These are phyloP conservation scores for Magnolia officinalis DNA, from an alignment of 164 flowering plant genomes.

Conservation along the genomic window DNA sequence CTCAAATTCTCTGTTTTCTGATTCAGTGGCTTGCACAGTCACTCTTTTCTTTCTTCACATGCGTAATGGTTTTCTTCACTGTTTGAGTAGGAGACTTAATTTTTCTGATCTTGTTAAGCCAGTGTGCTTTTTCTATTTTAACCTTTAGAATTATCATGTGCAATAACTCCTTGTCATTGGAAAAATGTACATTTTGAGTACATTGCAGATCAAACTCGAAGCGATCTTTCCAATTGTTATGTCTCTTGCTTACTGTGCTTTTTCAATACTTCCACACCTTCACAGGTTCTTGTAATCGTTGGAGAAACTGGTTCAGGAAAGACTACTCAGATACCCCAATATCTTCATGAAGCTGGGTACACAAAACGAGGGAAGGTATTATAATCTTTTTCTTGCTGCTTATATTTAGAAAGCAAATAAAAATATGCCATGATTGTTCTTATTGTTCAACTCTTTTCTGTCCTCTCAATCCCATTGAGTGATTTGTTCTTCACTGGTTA, in stretches of 20 bases:
- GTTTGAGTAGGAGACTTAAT: not conserved
- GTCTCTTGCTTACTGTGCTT: not conserved
- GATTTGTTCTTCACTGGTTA: not conserved
- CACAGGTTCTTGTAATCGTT: slow-evolving; percentile 84
- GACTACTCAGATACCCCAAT: slow-evolving; percentile 97
- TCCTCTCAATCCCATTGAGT: not conserved
- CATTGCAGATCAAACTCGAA: not conserved
- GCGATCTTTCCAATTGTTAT: not conserved
- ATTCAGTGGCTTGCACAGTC: not conserved
- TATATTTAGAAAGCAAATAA: not conserved
- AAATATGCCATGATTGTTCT: not conserved
- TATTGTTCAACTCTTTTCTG: not conserved
- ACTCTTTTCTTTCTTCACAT: not conserved
- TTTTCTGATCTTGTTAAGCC: not conserved
- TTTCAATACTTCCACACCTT: not conserved
- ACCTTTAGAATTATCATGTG: no score
- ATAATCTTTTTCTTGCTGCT: not conserved
- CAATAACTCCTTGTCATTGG: not conserved
- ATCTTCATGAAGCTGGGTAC: slow-evolving; percentile 96
- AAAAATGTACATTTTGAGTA: not conserved
- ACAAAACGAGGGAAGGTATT: slow-evolving; percentile 84
- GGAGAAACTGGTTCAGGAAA: slow-evolving; percentile 99
- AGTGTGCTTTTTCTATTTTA: not conserved
- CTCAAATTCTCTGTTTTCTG: not conserved
- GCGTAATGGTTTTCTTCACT: not conserved